Evolutionary conservation across 176 grass and related monocot genomes (phyloP).

Genomic region (Lolium perenne): DNA sequence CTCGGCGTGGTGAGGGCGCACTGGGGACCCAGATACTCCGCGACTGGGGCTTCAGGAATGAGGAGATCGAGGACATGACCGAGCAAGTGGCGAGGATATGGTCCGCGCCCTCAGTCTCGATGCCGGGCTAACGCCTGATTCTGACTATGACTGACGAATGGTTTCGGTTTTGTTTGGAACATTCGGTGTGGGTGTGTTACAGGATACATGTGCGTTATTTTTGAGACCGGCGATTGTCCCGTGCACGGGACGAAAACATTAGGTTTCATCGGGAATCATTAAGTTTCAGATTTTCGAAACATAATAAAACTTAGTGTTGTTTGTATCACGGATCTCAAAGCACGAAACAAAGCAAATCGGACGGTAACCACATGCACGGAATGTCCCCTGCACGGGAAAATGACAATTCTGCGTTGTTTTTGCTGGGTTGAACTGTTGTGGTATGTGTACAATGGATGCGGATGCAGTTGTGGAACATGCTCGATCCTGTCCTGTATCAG

Average conservation of each 20-base stretch:
- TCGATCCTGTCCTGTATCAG: neutral
- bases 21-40: slow-evolving; percentile 60
- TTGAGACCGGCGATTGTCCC: too few species aligned
- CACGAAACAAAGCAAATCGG: too few species aligned
- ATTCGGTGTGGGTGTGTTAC: neutral
- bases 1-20: slow-evolving; percentile 34
- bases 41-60: slow-evolving; percentile 81
- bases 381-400: too few species aligned
- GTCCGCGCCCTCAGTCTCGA: slow-evolving; percentile 52
- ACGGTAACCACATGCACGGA: too few species aligned
- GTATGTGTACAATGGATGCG: neutral
- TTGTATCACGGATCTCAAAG: too few species aligned
- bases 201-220: neutral
- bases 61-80: slow-evolving; percentile 82
- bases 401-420: neutral
- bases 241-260: too few species aligned
- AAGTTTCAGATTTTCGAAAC: too few species aligned
- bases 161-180: neutral
- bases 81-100: slow-evolving; percentile 75
- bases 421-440: neutral
- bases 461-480: neutral
- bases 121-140: slow-evolving; percentile 60
- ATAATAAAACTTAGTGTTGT: too few species aligned
- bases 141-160: slow-evolving; percentile 43
- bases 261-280: too few species aligned